Base-by-base conservation (phyloP, 2,329 filamentous ascomycete species). In the Botrytis deweyae region DNA sequence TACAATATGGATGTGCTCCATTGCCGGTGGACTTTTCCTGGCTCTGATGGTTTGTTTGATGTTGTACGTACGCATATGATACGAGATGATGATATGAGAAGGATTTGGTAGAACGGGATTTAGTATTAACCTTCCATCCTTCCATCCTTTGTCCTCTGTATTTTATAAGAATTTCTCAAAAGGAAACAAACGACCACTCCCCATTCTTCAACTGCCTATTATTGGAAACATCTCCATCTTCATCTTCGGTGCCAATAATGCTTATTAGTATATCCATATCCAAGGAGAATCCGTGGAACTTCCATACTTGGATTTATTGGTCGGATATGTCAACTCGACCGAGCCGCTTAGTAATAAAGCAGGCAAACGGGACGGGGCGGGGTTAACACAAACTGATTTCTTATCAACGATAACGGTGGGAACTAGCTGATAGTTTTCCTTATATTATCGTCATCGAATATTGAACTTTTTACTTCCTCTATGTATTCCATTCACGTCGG, bases 361-460 rank as follows among this genome's bases (percentile, higher is more conserved):
- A n/a, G n/a, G n/a, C n/a, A 58, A 29, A 58, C 6, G n/a, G 44
- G 38, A 36, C 44, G 63, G 40, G 18, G n/a, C 62, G 62, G 63
- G 29, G 44, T 66, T 66, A 49, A 66, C n/a, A 55, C 40, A 58
- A 25, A 7, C 66, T 36, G 49, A 18, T 40, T 68, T 29, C 66
- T 58, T 68, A 58, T 68, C 36, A 42, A 33, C 61, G 70, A 72
- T 72, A 72, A 72, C 52, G 70, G 55, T 55, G 59, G 14, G 16
- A 58, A 58, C n/a, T 29, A 58, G 52, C 52, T 58, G 25, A 55
- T 58, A 42, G 25, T 68, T 68, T 68, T 29, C 49, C 49, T 58
- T 33, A 72, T 65, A 72, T 65, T 46, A 66, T 55, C 70, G 36
- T 72, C 59, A 65, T 66, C 62, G 36, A 67, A n/a, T 66, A 36